These are phyloP conservation scores for Lactarius evosmus DNA, from an alignment of 768 basidiomycete species.

Conservation along the genomic window DNA sequence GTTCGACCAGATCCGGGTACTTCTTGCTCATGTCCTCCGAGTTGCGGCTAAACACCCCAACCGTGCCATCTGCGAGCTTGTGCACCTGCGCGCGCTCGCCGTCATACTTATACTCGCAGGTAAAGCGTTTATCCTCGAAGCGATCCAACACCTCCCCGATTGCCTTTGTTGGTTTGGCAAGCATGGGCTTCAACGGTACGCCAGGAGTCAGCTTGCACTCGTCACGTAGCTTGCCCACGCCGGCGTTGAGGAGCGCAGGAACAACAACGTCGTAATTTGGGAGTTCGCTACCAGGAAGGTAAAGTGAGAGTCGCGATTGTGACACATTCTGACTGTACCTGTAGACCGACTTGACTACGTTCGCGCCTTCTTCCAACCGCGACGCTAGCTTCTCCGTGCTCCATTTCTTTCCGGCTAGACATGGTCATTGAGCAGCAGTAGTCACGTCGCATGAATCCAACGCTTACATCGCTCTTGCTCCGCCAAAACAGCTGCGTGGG, in stretches of 20 bases:
- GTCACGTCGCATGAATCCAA: background rate
- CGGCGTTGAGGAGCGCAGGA: constrained; percentile 79
- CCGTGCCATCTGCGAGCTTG: constrained; percentile 71
- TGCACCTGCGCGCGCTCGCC: constrained; percentile 97
- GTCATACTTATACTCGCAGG: constrained; percentile 99
- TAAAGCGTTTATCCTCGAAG: constrained; percentile 93
- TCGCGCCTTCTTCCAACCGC: constrained; percentile 72
- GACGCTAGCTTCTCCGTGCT: constrained; percentile 66
- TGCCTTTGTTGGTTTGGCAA: constrained; percentile 98
- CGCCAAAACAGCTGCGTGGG: constrained; percentile 83
- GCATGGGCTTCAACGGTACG: constrained; percentile 96
- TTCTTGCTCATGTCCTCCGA: constrained; percentile 99
- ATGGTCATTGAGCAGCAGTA: background rate
- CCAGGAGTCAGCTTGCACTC: constrained; percentile 92
- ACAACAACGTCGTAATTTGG: constrained; percentile 91
- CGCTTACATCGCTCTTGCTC: constrained; percentile 61
- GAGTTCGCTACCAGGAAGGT: constrained; percentile 62
- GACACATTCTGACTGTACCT: constrained; percentile 53
- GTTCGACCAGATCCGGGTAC: constrained; percentile 96
- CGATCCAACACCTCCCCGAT: constrained; percentile 96
- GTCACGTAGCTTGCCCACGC: constrained; percentile 64
- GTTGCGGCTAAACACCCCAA: constrained; percentile 94
- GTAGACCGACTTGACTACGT: constrained; percentile 84
- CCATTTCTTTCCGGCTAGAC: constrained; percentile 67
- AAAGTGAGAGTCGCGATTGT: background rate